These are phyloP conservation scores for Passiflora organensis DNA, from an alignment of 345 rosid species.

Conservation along the genomic window DNA sequence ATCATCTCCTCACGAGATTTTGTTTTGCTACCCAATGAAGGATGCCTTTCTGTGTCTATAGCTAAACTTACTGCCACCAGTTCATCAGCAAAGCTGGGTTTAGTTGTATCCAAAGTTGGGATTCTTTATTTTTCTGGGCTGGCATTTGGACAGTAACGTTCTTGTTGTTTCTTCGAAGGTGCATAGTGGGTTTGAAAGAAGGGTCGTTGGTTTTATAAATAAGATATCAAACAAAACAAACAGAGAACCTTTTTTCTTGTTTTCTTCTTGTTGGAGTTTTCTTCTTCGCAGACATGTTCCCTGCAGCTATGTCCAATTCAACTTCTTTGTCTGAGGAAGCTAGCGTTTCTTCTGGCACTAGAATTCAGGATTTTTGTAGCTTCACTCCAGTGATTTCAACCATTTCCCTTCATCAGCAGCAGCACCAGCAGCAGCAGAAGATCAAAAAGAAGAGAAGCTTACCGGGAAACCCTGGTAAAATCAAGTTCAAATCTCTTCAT, in stretches of 20 bases:
- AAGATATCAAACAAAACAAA: constrained; percentile 18
- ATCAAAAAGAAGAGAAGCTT: constrained; percentile 75
- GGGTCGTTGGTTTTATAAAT: background rate
- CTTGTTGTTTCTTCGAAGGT: constrained; percentile 24
- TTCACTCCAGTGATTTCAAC: constrained; percentile 35
- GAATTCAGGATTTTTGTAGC: constrained; percentile 44
- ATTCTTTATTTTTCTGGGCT: constrained; percentile 32
- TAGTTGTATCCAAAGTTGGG: constrained; percentile 42
- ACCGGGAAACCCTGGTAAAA: constrained; percentile 89
- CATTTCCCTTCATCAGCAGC: constrained; percentile 23
- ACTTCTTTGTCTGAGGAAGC: constrained; percentile 66
- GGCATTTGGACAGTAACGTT: constrained; percentile 6
- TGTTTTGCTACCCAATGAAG: constrained; percentile 55
- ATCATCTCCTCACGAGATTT: constrained; percentile 58
- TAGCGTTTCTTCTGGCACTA: constrained; percentile 57
- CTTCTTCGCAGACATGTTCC: constrained; percentile 51
- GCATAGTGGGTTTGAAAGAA: constrained; percentile 20
- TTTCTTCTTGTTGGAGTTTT: constrained; percentile 43
- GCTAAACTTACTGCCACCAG: constrained; percentile 44
- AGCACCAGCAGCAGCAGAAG: constrained; percentile 42
- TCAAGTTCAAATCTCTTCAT: background rate
- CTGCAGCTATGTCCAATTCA: constrained; percentile 52
- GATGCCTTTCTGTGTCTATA: constrained; percentile 56
- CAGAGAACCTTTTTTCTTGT: constrained; percentile 17
- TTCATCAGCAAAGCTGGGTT: constrained; percentile 30